These are phyloP conservation scores for Tetrahymena thermophila DNA, from an alignment of 73 alveolate genomes.

Conservation along the genomic window DNA sequence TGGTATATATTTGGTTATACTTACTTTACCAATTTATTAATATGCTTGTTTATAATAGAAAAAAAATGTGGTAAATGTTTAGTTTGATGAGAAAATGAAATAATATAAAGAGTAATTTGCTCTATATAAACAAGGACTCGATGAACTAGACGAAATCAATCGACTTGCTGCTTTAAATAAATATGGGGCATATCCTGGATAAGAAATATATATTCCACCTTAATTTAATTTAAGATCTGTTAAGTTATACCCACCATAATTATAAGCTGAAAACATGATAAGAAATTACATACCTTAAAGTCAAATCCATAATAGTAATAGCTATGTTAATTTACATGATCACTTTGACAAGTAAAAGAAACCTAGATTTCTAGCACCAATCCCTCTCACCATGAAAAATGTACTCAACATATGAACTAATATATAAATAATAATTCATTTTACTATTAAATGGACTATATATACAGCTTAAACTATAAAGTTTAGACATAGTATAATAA, in stretches of 20 bases:
- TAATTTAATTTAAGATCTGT: background rate
- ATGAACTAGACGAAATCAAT: background rate
- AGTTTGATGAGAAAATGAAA: background rate
- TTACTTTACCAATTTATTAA: background rate
- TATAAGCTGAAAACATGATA: background rate
- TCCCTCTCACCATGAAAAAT: background rate
- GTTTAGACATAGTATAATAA: no score
- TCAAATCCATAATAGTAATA: background rate
- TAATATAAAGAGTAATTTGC: background rate
- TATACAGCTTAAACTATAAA: no score
- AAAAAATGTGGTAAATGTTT: background rate
- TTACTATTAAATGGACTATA: background rate
- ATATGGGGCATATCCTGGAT: background rate
- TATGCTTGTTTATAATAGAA: background rate
- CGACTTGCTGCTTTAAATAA: background rate
- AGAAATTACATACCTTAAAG: background rate
- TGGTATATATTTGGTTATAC: background rate
- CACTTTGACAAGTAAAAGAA: background rate
- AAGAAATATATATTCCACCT: background rate
- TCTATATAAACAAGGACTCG: background rate
- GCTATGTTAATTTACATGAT: background rate
- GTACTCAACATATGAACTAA: background rate
- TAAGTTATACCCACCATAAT: background rate
- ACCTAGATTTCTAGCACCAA: background rate
- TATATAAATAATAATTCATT: background rate